Conservation (phyloP, 2,329 filamentous ascomycete species). For the Penicillium glabrum region DNA sequence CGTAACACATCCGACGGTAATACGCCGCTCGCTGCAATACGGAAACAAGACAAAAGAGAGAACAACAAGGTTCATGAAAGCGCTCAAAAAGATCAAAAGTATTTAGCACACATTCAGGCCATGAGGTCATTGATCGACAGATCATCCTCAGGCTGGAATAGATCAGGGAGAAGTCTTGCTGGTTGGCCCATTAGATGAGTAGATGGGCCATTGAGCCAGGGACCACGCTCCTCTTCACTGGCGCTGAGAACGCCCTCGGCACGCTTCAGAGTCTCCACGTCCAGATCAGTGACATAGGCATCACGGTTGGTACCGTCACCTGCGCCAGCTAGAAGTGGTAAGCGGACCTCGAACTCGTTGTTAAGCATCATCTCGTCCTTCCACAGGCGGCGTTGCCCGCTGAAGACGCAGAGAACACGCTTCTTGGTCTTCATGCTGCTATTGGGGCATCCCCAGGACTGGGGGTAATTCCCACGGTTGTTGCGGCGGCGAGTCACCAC, state of each 20-base stretch:
- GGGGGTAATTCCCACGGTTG: conserved; percentile 89
- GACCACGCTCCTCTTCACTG: conserved; percentile 82
- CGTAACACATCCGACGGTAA: conserved; percentile 19
- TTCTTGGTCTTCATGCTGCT: conserved; percentile 99
- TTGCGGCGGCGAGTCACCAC: conserved; percentile 71
- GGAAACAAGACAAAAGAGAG: conserved; percentile 15
- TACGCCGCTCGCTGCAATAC: conserved; percentile 22
- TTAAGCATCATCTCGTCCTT: conserved; percentile 99
- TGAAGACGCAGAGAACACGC: conserved; percentile 89
- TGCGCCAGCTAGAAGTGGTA: conserved; percentile 72
- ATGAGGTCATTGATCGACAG: conserved; percentile 38
- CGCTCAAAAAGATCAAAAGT: neutral
- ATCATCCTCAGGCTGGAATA: conserved; percentile 31
- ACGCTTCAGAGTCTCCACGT: conserved; percentile 83
- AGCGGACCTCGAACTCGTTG: conserved; percentile 88
- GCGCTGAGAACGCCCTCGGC: conserved; percentile 81
- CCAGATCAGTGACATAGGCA: conserved; percentile 87
- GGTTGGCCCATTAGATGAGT: conserved; percentile 36
- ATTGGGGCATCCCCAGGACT: conserved; percentile 87
- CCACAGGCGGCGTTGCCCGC: conserved; percentile 81
- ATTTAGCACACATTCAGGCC: conserved; percentile 17
- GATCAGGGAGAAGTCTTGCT: conserved; percentile 30
- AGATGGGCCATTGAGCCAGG: conserved; percentile 59
- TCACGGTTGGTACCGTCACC: conserved; percentile 81
- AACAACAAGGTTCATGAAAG: neutral